A percentile compares a stretch with the other conserved stretches of the same genome.
These are phyloP conservation scores for Poronia punctata DNA, from an alignment of 495 filamentous ascomycete species.

Conservation along the genomic window DNA sequence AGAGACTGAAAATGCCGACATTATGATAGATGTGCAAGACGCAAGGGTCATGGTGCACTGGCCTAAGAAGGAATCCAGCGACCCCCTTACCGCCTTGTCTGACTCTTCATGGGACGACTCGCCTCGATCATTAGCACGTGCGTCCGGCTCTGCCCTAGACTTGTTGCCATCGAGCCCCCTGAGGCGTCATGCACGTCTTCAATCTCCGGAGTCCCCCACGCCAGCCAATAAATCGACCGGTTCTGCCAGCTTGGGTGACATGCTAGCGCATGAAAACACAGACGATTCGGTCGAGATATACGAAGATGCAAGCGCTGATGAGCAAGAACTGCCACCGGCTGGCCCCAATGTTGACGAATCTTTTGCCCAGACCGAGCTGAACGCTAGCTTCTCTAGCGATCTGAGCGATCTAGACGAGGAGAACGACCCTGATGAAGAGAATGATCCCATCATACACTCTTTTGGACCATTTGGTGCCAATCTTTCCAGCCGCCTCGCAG, in stretches of 20 bases:
- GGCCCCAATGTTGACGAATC: slow-evolving; percentile 13
- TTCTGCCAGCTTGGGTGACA: slow-evolving; percentile 23
- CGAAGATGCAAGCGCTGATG: slow-evolving; percentile 48
- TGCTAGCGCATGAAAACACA: slow-evolving; percentile 23
- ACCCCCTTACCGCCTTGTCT: slow-evolving; percentile 52
- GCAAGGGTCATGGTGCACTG: slow-evolving; percentile 82
- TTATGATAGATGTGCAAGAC: slow-evolving; percentile 94
- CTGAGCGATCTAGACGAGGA: slow-evolving; percentile 58
- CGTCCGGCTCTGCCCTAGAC: slow-evolving; percentile 25
- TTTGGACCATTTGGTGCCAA: slow-evolving; percentile 85
- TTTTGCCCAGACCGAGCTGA: slow-evolving; percentile 28
- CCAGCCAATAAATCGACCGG: slow-evolving; percentile 41
- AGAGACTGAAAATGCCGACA: slow-evolving; percentile 80
- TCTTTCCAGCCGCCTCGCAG: slow-evolving; percentile 69
- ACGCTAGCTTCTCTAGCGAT: slow-evolving; percentile 49
- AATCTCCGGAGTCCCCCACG: slow-evolving; percentile 69
- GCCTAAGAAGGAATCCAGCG: slow-evolving; percentile 60
- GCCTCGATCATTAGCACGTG: slow-evolving; percentile 29
- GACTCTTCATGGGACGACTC: slow-evolving; percentile 66
- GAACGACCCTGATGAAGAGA: slow-evolving; percentile 82
- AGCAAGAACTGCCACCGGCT: slow-evolving; percentile 28
- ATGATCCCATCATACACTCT: slow-evolving; percentile 82
- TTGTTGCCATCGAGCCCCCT: slow-evolving; percentile 59
- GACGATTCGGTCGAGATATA: slow-evolving; percentile 45
- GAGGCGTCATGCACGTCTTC: slow-evolving; percentile 51